Evolutionary conservation across 164 flowering plant species (phyloP), one percentile per base, ranked within the genome.

Genomic region (Umbilicus rupestris): DNA sequence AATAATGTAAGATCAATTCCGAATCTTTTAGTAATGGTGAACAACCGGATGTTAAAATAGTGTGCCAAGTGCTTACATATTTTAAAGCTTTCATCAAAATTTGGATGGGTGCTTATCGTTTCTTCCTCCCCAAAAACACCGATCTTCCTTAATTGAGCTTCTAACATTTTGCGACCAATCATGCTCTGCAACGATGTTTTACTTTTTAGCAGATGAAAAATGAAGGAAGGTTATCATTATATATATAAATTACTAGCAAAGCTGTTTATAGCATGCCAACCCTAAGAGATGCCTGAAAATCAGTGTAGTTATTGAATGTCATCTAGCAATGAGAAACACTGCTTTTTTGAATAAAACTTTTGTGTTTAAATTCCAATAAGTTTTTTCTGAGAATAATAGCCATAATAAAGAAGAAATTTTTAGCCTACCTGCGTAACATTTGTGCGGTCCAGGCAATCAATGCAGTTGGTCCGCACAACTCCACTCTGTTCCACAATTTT

Each of bases 391-490:
- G 20, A 35, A 35, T 2, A 28, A 66, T 24, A 19, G 9, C 41
- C 41, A 33, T 9, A 1, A 9, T 5, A 16, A 39, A 22, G 31
- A 14, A 55, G 14, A 10, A 1, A 26, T 52, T 24, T 37, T 69
- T 29, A 57, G 67, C 73, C 65, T 67, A 84, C 97, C 93, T 94
- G 99, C 1, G 97, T 89, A 70, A 89, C 96, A 79, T 94, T 94
- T 58, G 99, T 94, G 44, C 99, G 96, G 77, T 94, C 99, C 73
- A 94, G 82, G 80, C 99, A 94, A 76, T 94, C 99, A 66, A 94
- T 83, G 71, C 97, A 94, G 68, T 94, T 94, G 73, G 92, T 89
- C 75, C 99, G 80, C 33, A 89, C 85, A 76, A 88, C 84, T 66
- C 99, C 99, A 73, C 68, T 70, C 78, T 94, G 99, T 79, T 81